Evolutionary conservation across 148 eudicot species (phyloP).

Genomic region (Spergularia bocconei): DNA sequence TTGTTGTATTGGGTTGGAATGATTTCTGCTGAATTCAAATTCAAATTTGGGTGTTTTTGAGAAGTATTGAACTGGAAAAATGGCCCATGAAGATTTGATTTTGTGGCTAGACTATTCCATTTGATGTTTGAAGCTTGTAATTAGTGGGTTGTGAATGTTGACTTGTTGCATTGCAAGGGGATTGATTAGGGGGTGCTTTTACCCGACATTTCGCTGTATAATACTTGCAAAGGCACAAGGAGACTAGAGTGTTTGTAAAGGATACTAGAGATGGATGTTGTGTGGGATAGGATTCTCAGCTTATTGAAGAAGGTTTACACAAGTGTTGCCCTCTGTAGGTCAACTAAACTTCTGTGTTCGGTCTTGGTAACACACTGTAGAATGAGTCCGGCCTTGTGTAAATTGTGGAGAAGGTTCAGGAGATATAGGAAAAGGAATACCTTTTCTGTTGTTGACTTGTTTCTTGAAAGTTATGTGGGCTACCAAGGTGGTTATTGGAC

Average conservation of each 20-base stretch:
- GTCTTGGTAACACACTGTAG: no score
- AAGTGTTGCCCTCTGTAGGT: background rate
- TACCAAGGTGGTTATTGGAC: background rate
- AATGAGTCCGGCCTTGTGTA: background rate
- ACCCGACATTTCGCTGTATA: background rate
- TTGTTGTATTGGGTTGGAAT: background rate
- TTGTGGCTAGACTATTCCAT: background rate
- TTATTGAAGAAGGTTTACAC: background rate
- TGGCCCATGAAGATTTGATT: background rate
- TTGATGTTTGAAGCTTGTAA: slow-evolving; percentile 6
- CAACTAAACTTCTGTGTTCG: background rate
- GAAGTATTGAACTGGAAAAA: background rate
- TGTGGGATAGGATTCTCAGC: background rate
- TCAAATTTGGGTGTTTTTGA: background rate
- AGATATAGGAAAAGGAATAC: background rate
- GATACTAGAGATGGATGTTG: background rate
- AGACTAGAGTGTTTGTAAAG: background rate
- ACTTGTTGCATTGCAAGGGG: background rate
- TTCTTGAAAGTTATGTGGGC: background rate
- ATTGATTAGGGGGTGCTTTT: background rate
- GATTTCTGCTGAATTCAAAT: background rate
- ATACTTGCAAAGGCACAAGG: background rate
- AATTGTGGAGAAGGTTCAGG: background rate
- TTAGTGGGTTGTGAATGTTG: background rate
- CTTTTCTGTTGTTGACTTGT: background rate